These are phyloP conservation scores for Saccharomyces hybrid DNA, from an alignment of 1,139 yeast species.

Conservation along the genomic window DNA sequence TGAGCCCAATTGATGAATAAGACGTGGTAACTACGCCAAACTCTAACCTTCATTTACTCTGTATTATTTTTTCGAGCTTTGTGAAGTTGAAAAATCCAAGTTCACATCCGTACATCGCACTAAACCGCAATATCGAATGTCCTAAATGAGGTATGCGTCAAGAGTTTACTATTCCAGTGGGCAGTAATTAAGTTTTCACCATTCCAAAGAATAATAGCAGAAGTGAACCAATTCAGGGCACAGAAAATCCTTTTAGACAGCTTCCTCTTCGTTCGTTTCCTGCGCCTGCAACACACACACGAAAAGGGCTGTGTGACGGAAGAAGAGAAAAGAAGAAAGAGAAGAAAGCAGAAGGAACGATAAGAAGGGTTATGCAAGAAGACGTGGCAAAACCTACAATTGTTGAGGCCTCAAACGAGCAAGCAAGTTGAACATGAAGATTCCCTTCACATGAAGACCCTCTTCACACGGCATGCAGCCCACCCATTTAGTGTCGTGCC, in stretches of 20 bases:
- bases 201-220: not conserved
- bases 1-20: not conserved
- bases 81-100: not conserved
- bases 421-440: not conserved
- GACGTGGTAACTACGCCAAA: not conserved
- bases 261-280: not conserved
- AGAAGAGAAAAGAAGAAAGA: not conserved
- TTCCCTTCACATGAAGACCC: not conserved
- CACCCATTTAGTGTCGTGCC: not conserved
- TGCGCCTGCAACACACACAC: not conserved
- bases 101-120: not conserved
- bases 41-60: not conserved
- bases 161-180: not conserved
- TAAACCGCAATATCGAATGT: not conserved
- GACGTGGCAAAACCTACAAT: not conserved
- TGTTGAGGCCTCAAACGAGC: not conserved
- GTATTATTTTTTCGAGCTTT: not conserved
- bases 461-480: not conserved
- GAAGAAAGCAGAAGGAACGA: not conserved
- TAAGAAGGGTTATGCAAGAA: not conserved
- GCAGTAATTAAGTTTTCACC: not conserved
- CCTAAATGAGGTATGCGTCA: not conserved
- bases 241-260: not conserved
- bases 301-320: not conserved
- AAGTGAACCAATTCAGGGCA: not conserved